Evolutionary conservation across 2,329 filamentous ascomycete genomes (phyloP), one percentile per base, ranked within the genome.

Genomic region (Seiridium unicorne): DNA sequence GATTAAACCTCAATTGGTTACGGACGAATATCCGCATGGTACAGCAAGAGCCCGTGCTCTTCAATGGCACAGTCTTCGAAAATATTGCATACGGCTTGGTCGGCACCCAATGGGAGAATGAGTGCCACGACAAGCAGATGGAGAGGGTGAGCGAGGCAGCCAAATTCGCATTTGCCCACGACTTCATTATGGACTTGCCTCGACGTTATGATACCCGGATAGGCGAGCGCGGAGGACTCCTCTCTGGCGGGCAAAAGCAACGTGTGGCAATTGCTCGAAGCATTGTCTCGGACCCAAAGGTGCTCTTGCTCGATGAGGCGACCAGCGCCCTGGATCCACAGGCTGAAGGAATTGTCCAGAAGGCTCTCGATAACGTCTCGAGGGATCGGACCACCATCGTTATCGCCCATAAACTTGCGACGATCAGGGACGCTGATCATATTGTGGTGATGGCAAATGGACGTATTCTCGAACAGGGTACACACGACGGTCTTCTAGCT

Each of bases 391-490:
- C 90, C 1, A 90, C 89, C 51, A 79, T 93, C 3, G 88, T 89
- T 3, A 89, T 93, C 10, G 90, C 90, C 1, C 90, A 93, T 70
- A 79, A 90, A 7, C 76, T 93, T 56, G 86, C 86, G 0, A 93
- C 89, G n/a, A 85, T 92, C 18, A 88, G 89, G 70, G 87, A 92
- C 64, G 89, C 89, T 0, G 86, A 93, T 70, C 76, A 86, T 6
- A 93, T 93, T 47, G 90, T 90, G 65, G 60, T 64, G 4, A 46
- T 64, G 51, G 9, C 44, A 11, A 36, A 61, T 26, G 66, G 64
- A 3, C 32, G 40, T 0, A 55, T 62, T 10, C 55, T 62, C 5
- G 63, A 68, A 44, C 63, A 66, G 55, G 68, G 69, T 1, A 68
- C 61, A 5, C 69, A 70, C 55, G 48, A 51, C 2, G 36, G 56